A percentile compares a stretch with the other conserved stretches of the same genome.
These are phyloP conservation scores for Parietaria judaica DNA, from an alignment of 306 rosid species.

Conservation along the genomic window DNA sequence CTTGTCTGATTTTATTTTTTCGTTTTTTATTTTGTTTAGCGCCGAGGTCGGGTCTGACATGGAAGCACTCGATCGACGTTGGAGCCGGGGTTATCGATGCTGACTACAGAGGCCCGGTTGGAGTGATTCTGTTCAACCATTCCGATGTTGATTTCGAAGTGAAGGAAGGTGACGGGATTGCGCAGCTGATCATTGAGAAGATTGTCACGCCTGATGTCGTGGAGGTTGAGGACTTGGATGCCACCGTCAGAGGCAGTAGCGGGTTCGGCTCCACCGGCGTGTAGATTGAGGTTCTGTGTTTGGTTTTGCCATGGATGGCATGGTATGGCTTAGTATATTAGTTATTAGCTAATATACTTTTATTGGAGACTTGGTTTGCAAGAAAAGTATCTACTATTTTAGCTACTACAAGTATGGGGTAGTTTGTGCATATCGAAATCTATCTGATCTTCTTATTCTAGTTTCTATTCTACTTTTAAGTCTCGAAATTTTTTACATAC, in stretches of 20 bases:
- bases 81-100: conserved; percentile 91
- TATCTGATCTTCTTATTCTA: too few species aligned
- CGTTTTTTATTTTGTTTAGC: conserved; percentile 35
- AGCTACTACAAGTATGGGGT: too few species aligned
- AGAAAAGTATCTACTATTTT: too few species aligned
- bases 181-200: conserved; percentile 67
- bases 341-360: conserved; percentile 5
- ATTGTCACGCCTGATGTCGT: conserved; percentile 52
- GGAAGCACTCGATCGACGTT: conserved; percentile 74
- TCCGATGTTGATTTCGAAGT: conserved; percentile 62
- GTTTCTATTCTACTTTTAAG: too few species aligned
- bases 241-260: conserved; percentile 57
- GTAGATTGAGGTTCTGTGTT: conserved; percentile 5
- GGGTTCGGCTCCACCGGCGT: conserved; percentile 93
- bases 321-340: not conserved
- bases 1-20: not conserved
- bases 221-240: conserved; percentile 65
- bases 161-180: conserved; percentile 65
- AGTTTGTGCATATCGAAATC: too few species aligned
- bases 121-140: conserved; percentile 69
- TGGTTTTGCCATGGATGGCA: not conserved
- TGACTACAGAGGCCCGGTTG: conserved; percentile 78
- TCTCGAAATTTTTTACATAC: too few species aligned
- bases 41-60: conserved; percentile 69
- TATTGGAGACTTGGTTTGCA: conserved; percentile 2